Evolutionary conservation across 2,329 filamentous ascomycete species (phyloP).

Genomic region (Aspergillus carbonarius): DNA sequence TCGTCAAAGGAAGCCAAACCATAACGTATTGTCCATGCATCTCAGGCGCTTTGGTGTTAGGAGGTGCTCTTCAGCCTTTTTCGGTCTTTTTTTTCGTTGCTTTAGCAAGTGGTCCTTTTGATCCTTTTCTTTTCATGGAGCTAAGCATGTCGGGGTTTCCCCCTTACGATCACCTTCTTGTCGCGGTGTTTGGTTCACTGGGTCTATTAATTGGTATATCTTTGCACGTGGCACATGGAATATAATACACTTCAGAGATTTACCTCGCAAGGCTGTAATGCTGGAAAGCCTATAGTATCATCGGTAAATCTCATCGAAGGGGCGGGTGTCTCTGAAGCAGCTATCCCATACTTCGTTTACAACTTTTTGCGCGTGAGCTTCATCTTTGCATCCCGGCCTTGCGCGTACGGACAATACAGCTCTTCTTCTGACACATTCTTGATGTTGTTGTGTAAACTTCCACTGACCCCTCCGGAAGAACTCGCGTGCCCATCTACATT

Average conservation of each 20-base stretch:
- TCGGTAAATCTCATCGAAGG: constrained; percentile 95
- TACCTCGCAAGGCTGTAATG: neutral
- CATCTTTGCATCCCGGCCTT: constrained; percentile 77
- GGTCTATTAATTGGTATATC: neutral
- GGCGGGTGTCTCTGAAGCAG: constrained; percentile 89
- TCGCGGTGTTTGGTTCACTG: neutral
- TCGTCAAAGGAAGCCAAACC: constrained; percentile 35
- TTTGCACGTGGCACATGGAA: constrained; percentile 2
- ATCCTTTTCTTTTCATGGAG: neutral
- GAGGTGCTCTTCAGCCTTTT: constrained; percentile 10
- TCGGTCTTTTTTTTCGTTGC: neutral
- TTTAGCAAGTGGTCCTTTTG: neutral
- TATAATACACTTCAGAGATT: constrained; percentile 16
- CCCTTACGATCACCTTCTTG: neutral
- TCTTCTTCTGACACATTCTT: constrained; percentile 81
- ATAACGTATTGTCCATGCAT: constrained; percentile 24
- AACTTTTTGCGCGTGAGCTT: constrained; percentile 79
- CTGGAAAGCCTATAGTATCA: constrained; percentile 28
- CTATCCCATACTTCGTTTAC: constrained; percentile 99
- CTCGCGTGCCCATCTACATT: constrained; percentile 87
- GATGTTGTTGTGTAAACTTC: constrained; percentile 87
- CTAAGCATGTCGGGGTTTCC: neutral
- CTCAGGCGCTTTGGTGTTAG: constrained; percentile 20
- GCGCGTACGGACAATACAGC: constrained; percentile 77
- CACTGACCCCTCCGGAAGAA: constrained; percentile 82